Base-by-base conservation (phyloP, 306 rosid genomes). In the Castanopsis chinensis region DNA sequence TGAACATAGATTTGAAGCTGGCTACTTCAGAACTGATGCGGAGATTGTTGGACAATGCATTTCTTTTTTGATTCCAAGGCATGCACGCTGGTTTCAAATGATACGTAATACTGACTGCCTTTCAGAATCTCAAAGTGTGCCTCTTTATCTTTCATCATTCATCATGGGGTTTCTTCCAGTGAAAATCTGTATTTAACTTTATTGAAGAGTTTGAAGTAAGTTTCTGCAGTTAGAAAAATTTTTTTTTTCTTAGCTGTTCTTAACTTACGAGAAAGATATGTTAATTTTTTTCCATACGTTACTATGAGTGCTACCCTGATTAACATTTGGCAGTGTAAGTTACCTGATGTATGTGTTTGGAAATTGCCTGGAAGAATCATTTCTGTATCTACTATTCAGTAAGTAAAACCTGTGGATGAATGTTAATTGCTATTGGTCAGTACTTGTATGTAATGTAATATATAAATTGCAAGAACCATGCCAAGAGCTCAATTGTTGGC, bases 1-100 rank as follows among this genome's bases (percentile, higher is more conserved):
- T 67, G 72, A 68, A 43, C 71, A 19, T 84, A 68, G 32, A 57
- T 79, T 82, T 79, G 53, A 60, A 82, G 71, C 80, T 51, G 41
- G 69, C 71, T 76, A 75, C 71, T 78, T 67, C 49, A 58, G 56
- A 61, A 20, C 25, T 45, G 65, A 37, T 85, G 61, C 83, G 72
- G 82, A 80, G 43, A 69, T 73, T 73, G 41, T 19, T 69, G 76
- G 71, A 86, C 37, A 57, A 21, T 72, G 69, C 61, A 32, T 27
- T 64, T 33, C 75, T n/a, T 79, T 71, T 70, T 67, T 80, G 80
- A 64, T 80, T 81, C 74, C 74, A 56, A 79, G 82, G 80, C 74
- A 55, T 81, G 76, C 72, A 51, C 55, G 70, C 82, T 35, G 80
- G 78, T 77, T 85, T 71, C 17, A 21, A 71, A 73, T 6, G 54